Evolutionary conservation across 495 filamentous ascomycete species (phyloP), one percentile per base, ranked within the genome.

Genomic region (Lentithecium fluviatile): DNA sequence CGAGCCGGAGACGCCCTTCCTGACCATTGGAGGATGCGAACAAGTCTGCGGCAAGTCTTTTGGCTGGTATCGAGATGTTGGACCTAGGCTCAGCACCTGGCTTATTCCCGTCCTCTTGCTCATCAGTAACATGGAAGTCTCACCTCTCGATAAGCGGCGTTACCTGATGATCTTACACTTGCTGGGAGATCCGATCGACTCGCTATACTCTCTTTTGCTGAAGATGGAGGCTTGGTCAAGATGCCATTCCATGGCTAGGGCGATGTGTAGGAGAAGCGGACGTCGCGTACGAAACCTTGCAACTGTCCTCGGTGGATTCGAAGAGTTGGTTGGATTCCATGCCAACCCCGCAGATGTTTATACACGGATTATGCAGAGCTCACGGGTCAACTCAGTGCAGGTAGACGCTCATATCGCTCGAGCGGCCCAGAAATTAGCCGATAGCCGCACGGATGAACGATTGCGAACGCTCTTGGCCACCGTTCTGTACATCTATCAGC

Each of bases 161-260:
- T 74, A 66, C 52, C 37, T 70, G 24, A 58, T 60, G 25, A 58
- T 73, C 10, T 11, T 70, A 15, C 71, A 74, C 61, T 61, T 73
- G 11, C 55, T 74, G 6, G 72, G 72, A 1, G 72, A 74, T 61
- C 71, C 72, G 13, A 69, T 73, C 49, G 64, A 73, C 48, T 69
- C 70, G 6, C 19, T 70, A 23, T 72, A 69, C 67, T 72, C 62
- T 2, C 57, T 74, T 1, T 53, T 72, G 13, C 20, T 42, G 17
- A 74, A 73, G 48, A 19, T 73, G 13, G 67, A 70, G 29, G 56
- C 58, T 11, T 74, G 72, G 71, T 40, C 54, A 56, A 63, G 49
- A n/a, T 70, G 69, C 49, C 51, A 61, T 17, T 34, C 12, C 21
- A 32, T 69, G 47, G 69, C 65, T 4, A 34, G 56, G 23, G 42